Conservation (phyloP, 176 grass and related monocot genomes). For the Zizania latifolia region DNA sequence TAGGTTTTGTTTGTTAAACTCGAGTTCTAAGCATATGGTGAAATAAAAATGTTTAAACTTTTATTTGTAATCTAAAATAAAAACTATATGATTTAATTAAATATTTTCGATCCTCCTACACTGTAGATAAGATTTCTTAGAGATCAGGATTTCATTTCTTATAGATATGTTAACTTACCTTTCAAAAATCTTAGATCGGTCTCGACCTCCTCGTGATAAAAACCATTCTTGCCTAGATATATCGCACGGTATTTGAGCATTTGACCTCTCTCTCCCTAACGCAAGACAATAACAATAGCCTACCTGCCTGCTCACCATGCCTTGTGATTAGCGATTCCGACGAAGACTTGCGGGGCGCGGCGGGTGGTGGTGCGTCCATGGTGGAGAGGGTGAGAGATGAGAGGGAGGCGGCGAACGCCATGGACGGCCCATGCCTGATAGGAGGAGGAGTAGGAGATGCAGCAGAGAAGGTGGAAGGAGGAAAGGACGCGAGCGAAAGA, state of each 20-base stretch:
- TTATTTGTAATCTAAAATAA: no score
- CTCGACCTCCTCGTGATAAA: background rate
- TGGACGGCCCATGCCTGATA: background rate
- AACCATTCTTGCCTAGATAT: background rate
- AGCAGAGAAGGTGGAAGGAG: slow-evolving; percentile 6
- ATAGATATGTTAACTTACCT: no score
- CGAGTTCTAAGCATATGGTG: no score
- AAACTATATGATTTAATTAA: no score
- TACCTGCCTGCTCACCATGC: background rate
- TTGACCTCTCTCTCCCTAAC: background rate
- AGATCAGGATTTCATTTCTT: no score
- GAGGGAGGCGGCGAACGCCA: slow-evolving; percentile 9
- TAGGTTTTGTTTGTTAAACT: no score
- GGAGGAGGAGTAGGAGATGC: background rate
- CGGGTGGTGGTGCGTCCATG: background rate
- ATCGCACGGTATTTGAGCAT: slow-evolving; percentile 19
- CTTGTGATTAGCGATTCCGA: background rate
- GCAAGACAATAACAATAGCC: background rate
- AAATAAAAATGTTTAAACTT: no score
- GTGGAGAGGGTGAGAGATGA: slow-evolving; percentile 32
- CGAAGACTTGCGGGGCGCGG: background rate
- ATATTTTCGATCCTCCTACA: no score
- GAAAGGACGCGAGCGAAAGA: background rate
- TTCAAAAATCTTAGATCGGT: no score
- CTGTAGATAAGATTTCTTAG: no score